Percentiles rank a stretch among this genome's conserved stretches.
phyloP scores from a whole-genome alignment of 352 stramenopile species.

The Phytopythium ostracodes region DNA sequence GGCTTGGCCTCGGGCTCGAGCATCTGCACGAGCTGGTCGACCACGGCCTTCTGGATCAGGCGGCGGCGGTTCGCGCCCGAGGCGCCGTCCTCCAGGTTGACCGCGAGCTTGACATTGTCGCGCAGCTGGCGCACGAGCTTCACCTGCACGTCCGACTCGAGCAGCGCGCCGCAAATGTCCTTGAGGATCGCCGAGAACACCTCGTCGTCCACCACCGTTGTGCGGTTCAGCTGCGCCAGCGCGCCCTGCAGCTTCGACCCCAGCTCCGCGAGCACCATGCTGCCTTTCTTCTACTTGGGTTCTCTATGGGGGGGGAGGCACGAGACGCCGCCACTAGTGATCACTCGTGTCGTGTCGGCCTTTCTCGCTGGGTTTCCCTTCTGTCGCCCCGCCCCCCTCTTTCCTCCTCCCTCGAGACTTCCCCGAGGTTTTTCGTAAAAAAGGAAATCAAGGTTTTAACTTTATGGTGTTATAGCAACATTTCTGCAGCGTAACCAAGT shows the following conservation, averaged over 20 bases:
- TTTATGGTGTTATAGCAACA: neutral
- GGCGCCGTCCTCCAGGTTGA: constrained; percentile 77
- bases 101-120: constrained; percentile 86
- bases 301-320: neutral
- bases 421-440: neutral
- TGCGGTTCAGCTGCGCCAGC: constrained; percentile 85
- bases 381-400: neutral
- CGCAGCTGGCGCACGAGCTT: constrained; percentile 87
- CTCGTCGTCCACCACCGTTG: constrained; percentile 88
- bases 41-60: constrained; percentile 89
- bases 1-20: constrained; percentile 80
- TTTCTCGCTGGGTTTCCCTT: constrained; percentile 1
- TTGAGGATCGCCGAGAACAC: constrained; percentile 88
- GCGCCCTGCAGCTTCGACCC: constrained; percentile 85
- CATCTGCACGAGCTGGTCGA: constrained; percentile 89
- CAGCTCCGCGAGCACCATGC: constrained; percentile 89
- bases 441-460: neutral
- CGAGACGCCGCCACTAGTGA: too few relatives aligned
- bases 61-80: constrained; percentile 81
- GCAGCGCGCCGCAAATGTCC: constrained; percentile 88
- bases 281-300: neutral
- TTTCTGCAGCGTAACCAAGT: neutral
- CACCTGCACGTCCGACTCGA: constrained; percentile 89
- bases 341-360: neutral
- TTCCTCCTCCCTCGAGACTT: neutral